phyloP scores from a whole-genome alignment of 2,329 filamentous ascomycete genomes.

The Teratosphaeriaceae sp. region DNA sequence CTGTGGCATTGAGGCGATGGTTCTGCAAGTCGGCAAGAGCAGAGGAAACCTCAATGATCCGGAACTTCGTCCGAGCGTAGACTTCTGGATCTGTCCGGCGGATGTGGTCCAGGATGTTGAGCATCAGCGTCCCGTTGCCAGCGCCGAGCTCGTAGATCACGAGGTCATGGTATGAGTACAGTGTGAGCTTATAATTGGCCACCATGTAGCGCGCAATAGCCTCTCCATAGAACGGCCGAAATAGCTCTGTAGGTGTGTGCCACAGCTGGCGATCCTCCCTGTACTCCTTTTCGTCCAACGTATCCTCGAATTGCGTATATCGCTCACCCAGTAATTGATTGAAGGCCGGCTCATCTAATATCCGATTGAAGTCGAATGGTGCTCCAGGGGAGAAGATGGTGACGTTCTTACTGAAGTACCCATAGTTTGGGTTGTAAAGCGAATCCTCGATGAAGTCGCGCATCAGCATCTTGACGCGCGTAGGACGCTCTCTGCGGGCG shows the following conservation, averaged over 20 bases:
- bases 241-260: conserved; percentile 97
- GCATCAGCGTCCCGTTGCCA: conserved; percentile 94
- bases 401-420: conserved; percentile 30
- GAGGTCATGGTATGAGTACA: conserved; percentile 93
- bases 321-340: conserved; percentile 66
- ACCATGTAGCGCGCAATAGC: conserved; percentile 94
- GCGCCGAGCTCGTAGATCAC: conserved; percentile 99
- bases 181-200: conserved; percentile 88
- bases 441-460: conserved; percentile 87
- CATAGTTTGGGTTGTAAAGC: conserved; percentile 41
- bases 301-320: conserved; percentile 87
- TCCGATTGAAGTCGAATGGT: conserved; percentile 77
- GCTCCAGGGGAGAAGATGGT: conserved; percentile 78
- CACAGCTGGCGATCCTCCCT: conserved; percentile 83
- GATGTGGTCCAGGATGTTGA: conserved; percentile 96
- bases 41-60: conserved; percentile 90
- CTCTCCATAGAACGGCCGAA: conserved; percentile 94
- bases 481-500: conserved; percentile 65
- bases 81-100: conserved; percentile 82
- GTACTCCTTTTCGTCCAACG: conserved; percentile 64
- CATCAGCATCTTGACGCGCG: conserved; percentile 91
- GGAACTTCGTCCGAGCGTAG: conserved; percentile 87
- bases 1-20: conserved; percentile 59
- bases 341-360: conserved; percentile 83
- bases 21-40: conserved; percentile 72